A percentile compares a stretch with the other conserved stretches of the same genome.
Evolutionary conservation across 164 flowering plant species (phyloP).

Genomic region (Taxillus chinensis): DNA sequence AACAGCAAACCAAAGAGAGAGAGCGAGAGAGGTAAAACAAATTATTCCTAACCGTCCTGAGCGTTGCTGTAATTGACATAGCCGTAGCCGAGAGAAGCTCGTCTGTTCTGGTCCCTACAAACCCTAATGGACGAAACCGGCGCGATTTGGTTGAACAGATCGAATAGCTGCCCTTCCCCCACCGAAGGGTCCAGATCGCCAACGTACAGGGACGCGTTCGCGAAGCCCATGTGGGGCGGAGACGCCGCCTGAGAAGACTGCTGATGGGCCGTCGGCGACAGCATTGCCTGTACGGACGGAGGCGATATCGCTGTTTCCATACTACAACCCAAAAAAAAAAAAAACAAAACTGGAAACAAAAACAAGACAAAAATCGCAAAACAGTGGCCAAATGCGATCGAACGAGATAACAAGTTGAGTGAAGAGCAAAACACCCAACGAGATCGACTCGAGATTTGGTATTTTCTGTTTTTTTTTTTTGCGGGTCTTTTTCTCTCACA

Average conservation of each 20-base stretch:
- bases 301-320: slow-evolving; percentile 10
- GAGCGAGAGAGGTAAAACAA: too few species aligned
- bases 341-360: neutral
- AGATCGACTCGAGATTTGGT: neutral
- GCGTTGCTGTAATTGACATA: slow-evolving; percentile 48
- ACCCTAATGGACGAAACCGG: slow-evolving; percentile 50
- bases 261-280: neutral
- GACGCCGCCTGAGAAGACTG: neutral
- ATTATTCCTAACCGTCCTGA: slow-evolving; percentile 39
- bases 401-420: too few species aligned
- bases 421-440: too few species aligned
- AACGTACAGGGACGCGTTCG: slow-evolving; percentile 51
- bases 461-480: neutral
- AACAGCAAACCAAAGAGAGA: too few species aligned
- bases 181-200: slow-evolving; percentile 59
- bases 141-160: slow-evolving; percentile 45
- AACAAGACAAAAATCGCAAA: neutral
- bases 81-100: slow-evolving; percentile 56
- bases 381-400: too few species aligned
- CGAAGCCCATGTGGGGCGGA: slow-evolving; percentile 14
- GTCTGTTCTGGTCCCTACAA: slow-evolving; percentile 48
- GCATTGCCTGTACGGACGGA: neutral
- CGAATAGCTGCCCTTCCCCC: slow-evolving; percentile 38
- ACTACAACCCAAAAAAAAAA: neutral
- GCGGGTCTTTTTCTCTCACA: neutral